Evolutionary conservation across 1,284 basidiomycete species (phyloP).

Genomic region (Ganoderma meredithae): DNA sequence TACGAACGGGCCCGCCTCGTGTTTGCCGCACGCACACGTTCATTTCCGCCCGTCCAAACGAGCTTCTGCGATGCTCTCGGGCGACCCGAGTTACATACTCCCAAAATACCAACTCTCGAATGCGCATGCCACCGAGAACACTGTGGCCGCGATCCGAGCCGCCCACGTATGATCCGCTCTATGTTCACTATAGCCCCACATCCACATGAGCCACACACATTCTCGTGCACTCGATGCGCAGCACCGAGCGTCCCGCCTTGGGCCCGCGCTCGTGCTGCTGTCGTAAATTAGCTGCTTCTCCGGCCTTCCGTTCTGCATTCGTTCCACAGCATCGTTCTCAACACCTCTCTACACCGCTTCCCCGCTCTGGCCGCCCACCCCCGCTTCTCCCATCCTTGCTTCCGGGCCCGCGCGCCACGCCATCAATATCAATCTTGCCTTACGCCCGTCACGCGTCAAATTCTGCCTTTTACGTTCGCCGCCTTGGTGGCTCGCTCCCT

Average conservation of each 20-base stretch:
- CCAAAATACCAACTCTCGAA: not conserved
- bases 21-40: not conserved
- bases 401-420: slow-evolving; percentile 4
- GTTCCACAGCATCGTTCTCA: slow-evolving; percentile 3
- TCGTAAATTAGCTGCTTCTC: not conserved
- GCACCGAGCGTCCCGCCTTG: not conserved
- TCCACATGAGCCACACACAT: not conserved
- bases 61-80: not conserved
- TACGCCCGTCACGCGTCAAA: not conserved
- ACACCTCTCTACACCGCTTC: slow-evolving; percentile 12
- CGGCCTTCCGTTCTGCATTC: not conserved
- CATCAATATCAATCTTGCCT: not conserved
- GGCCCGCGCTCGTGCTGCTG: not conserved
- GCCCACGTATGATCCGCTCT: not conserved
- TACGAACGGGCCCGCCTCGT: not conserved
- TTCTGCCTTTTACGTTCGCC: not conserved
- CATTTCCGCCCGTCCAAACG: not conserved
- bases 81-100: not conserved
- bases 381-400: slow-evolving; percentile 2
- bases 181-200: not conserved
- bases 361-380: slow-evolving; percentile 3
- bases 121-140: not conserved
- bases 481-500: not conserved
- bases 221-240: not conserved
- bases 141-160: not conserved